Base-by-base conservation (phyloP, 352 stramenopile genomes). In the Paralagenidium karlingii region DNA sequence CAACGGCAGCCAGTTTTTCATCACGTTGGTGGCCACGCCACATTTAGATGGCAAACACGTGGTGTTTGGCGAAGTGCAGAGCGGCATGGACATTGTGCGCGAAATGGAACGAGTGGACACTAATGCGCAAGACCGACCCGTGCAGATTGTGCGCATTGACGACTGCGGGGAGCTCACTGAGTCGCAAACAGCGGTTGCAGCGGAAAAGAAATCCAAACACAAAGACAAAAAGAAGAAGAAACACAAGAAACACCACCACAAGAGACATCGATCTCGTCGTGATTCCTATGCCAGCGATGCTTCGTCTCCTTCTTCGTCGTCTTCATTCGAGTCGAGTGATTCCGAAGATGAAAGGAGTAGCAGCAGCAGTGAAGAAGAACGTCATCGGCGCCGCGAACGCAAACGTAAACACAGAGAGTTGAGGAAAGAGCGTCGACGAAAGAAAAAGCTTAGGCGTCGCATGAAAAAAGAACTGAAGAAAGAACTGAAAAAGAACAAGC, bases 11-110 rank as follows among this genome's bases (percentile, higher is more conserved):
- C 76, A 89, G 58, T 89, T 89, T 51, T 89, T 86, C 67, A 84
- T 89, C 47, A 87, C 69, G 43, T 80, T 71, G 0, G 64, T 63
- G 29, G 54, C 82, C 21, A 97, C 93, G 9, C 88, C 93, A 5
- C 94, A 99, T 51, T 65, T 99, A 24, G 93, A 99, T 61, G 82
- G 87, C 21, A 99, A 99, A 62, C 96, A 99, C 67, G 94, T 99
- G 13, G 94, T 99, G n/a, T 99, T 99, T 63, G 96, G 96, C 15
- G 83, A 96, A 47, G 95, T 99, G 11, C 56, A 71, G 18, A 49
- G 47, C 3, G 82, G 80, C 0, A 77, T 82, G 60, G 50, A 82
- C 9, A 58, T 87, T 30, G 62, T 91, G 39, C 53, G 48, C 31
- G 80, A 82, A 41, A 97, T 99, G 64, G 96, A 99, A 55, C 63